Conservation (phyloP, 2,329 filamentous ascomycete species). For the Curvularia lunata region DNA sequence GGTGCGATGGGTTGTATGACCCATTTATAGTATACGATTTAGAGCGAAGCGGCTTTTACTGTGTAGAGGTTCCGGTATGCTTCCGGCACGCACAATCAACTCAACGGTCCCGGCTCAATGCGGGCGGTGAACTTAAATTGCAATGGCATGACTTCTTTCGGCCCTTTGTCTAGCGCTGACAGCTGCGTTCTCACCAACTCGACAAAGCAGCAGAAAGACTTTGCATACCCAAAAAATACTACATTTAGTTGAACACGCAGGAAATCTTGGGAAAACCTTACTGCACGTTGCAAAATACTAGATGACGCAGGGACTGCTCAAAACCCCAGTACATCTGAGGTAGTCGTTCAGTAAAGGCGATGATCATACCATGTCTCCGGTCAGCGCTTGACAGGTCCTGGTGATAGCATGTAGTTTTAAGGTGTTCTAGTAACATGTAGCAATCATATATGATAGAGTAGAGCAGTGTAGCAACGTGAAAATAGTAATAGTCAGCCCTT, state of each 20-base stretch:
- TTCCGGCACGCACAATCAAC: not conserved
- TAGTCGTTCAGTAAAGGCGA: too few species aligned
- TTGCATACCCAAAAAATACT: too few species aligned
- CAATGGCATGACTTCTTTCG: not conserved
- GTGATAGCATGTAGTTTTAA: too few species aligned
- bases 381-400: too few species aligned
- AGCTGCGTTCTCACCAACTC: too few species aligned
- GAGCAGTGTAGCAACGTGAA: too few species aligned
- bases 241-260: too few species aligned
- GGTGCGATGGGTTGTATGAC: not conserved
- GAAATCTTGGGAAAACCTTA: not conserved
- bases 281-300: not conserved
- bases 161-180: not conserved
- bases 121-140: not conserved
- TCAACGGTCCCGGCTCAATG: not conserved
- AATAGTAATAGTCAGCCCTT: too few species aligned
- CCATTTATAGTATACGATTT: not conserved
- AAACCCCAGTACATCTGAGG: not conserved
- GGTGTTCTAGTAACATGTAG: too few species aligned
- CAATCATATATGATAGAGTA: too few species aligned
- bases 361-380: too few species aligned
- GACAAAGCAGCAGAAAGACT: not conserved
- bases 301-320: not conserved
- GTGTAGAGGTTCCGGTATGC: not conserved
- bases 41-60: not conserved